Base-by-base conservation (phyloP, 805 yeast genomes). In the Saturnispora diversa region DNA sequence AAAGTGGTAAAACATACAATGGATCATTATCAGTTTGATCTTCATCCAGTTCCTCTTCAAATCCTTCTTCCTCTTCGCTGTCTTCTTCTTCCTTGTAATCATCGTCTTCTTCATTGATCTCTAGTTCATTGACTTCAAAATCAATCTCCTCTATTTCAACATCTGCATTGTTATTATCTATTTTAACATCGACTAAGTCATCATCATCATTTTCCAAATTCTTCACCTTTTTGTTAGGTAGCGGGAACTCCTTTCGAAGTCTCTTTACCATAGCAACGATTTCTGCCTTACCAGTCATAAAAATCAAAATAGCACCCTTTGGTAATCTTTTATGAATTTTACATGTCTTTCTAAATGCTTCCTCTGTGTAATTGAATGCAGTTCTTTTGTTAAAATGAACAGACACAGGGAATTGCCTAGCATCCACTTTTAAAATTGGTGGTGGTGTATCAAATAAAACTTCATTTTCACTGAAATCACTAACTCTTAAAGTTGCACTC, bases 401-500 rank as follows among this genome's bases (percentile, higher is more conserved):
- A 6, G 95, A 76, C 0, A 92, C 97, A 0, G 98, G 96, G 54
- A 73, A 87, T 56, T 90, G 97, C 59, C 99, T 75, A 0, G 97
- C 94, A 39, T 84, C 90, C 11, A 92, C 87, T 49, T 81, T 81
- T 27, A 94, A 63, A 26, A 94, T 75, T 2, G 98, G 98, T 1
- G 98, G 98, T 0, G 84, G 78, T 0, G 54, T 51, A 13, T 68
- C 60, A 53, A 94, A 92, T 24, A 94, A 64, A 2, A 69, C 62
- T 12, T 61, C 56, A 58, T 92, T 92, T 52, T 87, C 94, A 39
- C 95, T 77, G 55, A 92, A 92, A 59, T 92, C 99, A 12, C 90
- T 64, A 1, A 92, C 97, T 52, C 97, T 70, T 44, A 92, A 69
- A 0, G 99, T 92, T 13, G 99, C 99, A 32, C 97, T 88, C 99